Base-by-base conservation (phyloP, 108 stramenopile species). In the Pelagomonas calceolata region DNA sequence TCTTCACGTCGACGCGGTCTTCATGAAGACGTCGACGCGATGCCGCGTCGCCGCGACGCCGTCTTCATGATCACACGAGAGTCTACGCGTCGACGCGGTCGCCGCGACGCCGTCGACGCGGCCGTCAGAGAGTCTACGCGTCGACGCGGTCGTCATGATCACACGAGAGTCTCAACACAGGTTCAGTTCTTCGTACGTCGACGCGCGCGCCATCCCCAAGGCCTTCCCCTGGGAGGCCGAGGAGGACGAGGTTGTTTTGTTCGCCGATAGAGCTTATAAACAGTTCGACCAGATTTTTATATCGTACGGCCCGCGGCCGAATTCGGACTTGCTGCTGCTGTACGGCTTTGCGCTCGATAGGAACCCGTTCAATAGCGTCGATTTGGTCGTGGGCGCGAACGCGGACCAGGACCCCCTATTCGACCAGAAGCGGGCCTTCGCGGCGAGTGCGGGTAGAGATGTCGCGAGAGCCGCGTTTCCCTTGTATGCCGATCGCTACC, bases 311-410 rank as follows among this genome's bases (percentile, higher is more conserved):
- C 92, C 89, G 37, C 94, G 94, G 73, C 87, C 91, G n/a, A 96
- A 95, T 74, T 90, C 91, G 31, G 94, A 96, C 71, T 85, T 96
- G 7, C 73, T 96, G 21, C 80, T 96, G 21, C 80, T 96, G 0
- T 96, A 96, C 73, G 94, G 95, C 45, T 96, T 96, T 77, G 92
- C 93, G 12, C 83, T 95, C 0, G 95, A 96, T 74, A 82, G 95
- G 33, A 95, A 96, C 68, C 95, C 95, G 0, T 96, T 88, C 90
- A 95, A 96, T 73, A 91, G 91, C 9, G 95, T 94, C 21, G 94
- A 94, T 74, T 88, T 96, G 36, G 92, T 90, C 16, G 90, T 95
- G 64, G 81, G 82, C 16, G 86, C 81, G 69, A 80, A 86, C 34
- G 81, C 87, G 68, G 84, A 86, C 35, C 65, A 87, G 63, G 82